Percentiles rank a stretch among this genome's conserved stretches.
Evolutionary conservation across 768 basidiomycete genomes (phyloP).

Genomic region (Pisolithus marmoratus): DNA sequence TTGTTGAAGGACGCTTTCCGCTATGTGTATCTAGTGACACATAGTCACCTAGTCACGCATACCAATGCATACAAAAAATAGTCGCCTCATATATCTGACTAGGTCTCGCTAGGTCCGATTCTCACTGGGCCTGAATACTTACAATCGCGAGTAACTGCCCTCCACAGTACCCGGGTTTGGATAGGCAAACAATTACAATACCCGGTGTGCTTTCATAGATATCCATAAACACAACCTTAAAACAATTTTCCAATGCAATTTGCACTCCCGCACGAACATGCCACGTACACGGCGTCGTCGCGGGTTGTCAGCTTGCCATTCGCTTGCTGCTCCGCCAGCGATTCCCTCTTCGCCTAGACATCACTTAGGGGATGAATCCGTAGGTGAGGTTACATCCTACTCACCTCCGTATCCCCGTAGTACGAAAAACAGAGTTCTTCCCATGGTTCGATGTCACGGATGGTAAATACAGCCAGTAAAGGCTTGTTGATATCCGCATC

Average conservation of each 20-base stretch:
- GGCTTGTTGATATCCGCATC: constrained; percentile 71
- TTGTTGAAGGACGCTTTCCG: too few relatives aligned
- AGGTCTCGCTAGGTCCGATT: too few relatives aligned
- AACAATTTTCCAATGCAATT: constrained; percentile 44
- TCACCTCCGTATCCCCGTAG: constrained; percentile 47
- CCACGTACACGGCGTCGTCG: constrained; percentile 40
- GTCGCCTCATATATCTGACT: too few relatives aligned
- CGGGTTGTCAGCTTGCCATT: constrained; percentile 5
- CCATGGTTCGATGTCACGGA: constrained; percentile 51
- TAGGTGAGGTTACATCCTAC: not conserved
- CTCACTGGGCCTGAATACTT: too few relatives aligned
- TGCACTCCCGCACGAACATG: constrained; percentile 46
- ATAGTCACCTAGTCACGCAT: too few relatives aligned
- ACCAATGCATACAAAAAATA: too few relatives aligned
- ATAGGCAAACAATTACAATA: too few relatives aligned
- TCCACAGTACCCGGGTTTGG: too few relatives aligned
- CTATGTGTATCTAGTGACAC: too few relatives aligned
- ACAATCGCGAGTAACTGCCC: too few relatives aligned
- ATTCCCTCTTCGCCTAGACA: constrained; percentile 18
- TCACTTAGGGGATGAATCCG: not conserved
- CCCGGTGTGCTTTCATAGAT: too few relatives aligned
- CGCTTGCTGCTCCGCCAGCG: constrained; percentile 4
- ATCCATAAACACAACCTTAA: not conserved
- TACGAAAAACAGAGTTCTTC: constrained; percentile 82
- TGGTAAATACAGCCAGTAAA: constrained; percentile 60